Evolutionary conservation across 805 yeast genomes (phyloP).

Genomic region (Wickerhamiella sorbophila): DNA sequence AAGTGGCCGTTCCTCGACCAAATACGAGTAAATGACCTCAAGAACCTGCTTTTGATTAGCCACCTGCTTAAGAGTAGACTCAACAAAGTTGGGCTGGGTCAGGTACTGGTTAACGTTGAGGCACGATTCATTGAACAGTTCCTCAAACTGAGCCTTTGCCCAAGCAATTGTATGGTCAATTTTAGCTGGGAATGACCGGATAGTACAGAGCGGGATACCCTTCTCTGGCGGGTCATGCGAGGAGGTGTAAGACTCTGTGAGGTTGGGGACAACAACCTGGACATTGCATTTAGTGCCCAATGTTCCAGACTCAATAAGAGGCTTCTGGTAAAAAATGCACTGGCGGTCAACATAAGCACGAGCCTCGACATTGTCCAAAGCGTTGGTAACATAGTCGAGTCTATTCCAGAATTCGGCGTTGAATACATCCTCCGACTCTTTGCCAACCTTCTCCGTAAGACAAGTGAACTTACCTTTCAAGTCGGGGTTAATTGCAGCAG

Average conservation of each 20-base stretch:
- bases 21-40: slow-evolving; percentile 54
- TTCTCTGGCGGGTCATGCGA: slow-evolving; percentile 98
- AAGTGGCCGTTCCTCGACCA: slow-evolving; percentile 70
- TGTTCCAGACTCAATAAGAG: slow-evolving; percentile 91
- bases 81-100: slow-evolving; percentile 85
- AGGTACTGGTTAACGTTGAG: slow-evolving; percentile 85
- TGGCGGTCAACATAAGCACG: slow-evolving; percentile 95
- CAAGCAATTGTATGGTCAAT: slow-evolving; percentile 98
- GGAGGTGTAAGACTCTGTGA: slow-evolving; percentile 92
- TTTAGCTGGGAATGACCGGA: slow-evolving; percentile 94
- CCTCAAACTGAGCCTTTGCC: slow-evolving; percentile 93
- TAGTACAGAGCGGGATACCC: slow-evolving; percentile 91
- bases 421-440: slow-evolving; percentile 80
- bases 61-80: slow-evolving; percentile 76
- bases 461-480: slow-evolving; percentile 63
- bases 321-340: slow-evolving; percentile 82
- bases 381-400: slow-evolving; percentile 86
- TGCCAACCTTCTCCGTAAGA: slow-evolving; percentile 76
- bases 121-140: slow-evolving; percentile 78
- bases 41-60: slow-evolving; percentile 82
- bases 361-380: slow-evolving; percentile 94
- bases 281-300: slow-evolving; percentile 97
- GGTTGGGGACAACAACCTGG: slow-evolving; percentile 83
- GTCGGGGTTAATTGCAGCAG: slow-evolving; percentile 70
- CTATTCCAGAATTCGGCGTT: slow-evolving; percentile 72